Conservation (phyloP, 2,329 filamentous ascomycete species). For the Tolypocladium pustulatum region DNA sequence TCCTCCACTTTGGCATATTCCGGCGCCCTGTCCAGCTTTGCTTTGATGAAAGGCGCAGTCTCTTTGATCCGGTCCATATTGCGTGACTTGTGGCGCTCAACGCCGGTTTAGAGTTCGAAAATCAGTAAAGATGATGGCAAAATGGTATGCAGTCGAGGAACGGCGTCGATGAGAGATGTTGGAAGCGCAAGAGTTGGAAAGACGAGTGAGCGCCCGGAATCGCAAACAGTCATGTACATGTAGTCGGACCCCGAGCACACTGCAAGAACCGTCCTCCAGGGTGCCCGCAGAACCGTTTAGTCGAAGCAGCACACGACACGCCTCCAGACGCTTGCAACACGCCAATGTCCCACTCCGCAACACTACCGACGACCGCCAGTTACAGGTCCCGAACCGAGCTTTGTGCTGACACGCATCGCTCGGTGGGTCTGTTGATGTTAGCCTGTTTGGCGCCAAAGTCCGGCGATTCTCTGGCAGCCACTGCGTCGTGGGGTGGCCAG, state of each 20-base stretch:
- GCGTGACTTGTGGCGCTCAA: not conserved
- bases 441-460: not conserved
- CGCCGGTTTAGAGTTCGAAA: not conserved
- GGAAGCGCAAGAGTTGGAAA: no score
- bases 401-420: not conserved
- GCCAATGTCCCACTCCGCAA: not conserved
- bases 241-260: not conserved
- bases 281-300: not conserved
- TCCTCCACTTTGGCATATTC: conserved; percentile 2
- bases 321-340: not conserved
- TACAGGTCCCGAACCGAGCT: not conserved
- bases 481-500: no score
- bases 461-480: not conserved
- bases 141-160: not conserved
- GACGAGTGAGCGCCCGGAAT: not conserved
- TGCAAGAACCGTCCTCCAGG: not conserved
- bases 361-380: not conserved
- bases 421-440: not conserved
- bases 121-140: not conserved
- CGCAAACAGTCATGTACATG: not conserved
- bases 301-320: not conserved
- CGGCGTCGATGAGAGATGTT: not conserved
- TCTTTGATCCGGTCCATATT: conserved; percentile 1
- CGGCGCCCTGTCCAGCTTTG: not conserved
- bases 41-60: not conserved